Base-by-base conservation (phyloP, 2,329 filamentous ascomycete species). In the Fusarium palustre region DNA sequence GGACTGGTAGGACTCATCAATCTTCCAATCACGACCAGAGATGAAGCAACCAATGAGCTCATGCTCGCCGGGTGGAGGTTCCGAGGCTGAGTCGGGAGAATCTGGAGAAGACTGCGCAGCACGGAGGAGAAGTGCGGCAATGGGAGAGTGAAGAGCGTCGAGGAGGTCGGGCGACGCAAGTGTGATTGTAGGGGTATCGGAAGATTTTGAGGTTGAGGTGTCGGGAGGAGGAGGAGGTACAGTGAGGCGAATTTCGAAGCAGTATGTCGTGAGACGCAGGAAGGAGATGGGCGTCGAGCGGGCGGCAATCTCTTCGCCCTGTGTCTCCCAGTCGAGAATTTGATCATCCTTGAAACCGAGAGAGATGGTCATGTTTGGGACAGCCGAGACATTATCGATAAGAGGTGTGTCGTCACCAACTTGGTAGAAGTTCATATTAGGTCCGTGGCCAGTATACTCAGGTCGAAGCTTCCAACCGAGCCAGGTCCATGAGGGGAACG, bases 401-500 rank as follows among this genome's bases (percentile, higher is more conserved):
- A 77, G 62, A 6, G 76, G 73, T 9, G 70, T 64, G 6, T 71
- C 57, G 20, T 77, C 74, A 24, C 68, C 72, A 7, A 79, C 73
- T 56, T 79, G 74, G 46, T 74, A 76, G 45, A 80, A 74, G 54
- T 73, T 73, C 61, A 80, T 77, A 36, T 64, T 68, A n/a, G 73
- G 73, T n/a, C 65, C 70, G 43, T 71, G 53, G n/a, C 66, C 71
- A 13, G 71, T 58, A 41, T 70, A 71, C 4, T 72, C 74, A 3
- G 66, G 55, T 5, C 77, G 73, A 10, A 75, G 64, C 28, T 73
- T 74, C 79, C 79, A 81, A 6, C 77, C 73, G 9, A 81, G 75
- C 79, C 79, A 81, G 6, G 78, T 79, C 79, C 79, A 81, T 0
- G 79, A 80, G 3, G 79, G 79, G 45, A 77, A 79, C 5, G 70